Base-by-base conservation (phyloP, 83 land plant genomes). In the Thuja plicata region DNA sequence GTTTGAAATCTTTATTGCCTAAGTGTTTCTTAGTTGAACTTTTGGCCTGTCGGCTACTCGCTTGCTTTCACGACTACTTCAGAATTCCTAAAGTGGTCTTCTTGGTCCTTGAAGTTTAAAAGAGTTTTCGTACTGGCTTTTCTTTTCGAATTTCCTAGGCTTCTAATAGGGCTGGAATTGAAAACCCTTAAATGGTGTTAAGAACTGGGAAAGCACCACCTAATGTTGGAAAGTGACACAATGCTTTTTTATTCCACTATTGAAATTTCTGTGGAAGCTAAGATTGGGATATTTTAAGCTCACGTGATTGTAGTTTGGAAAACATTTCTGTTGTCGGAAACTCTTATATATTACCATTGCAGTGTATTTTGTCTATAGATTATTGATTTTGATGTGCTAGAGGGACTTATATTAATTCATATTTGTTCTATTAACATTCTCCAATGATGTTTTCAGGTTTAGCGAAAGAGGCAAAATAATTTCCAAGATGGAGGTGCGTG, bases 401-500 rank as follows among this genome's bases (percentile, higher is more conserved):
- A 81, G 46, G 24, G n/a, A 45, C 32, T 76, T 66, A 8, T 66
- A 34, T 73, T 76, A 34, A 12, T 16, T 11, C 5, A 34, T 76
- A 1, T 76, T 76, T 76, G 79, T 13, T 32, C 27, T 24, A 81
- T 43, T 81, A 81, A 81, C 30, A 43, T 11, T 43, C 27, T 15
- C 32, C 27, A 24, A 10, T 81, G 19, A 24, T 81, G 27, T 41
- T 40, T 81, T 34, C 90, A 96, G 97, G 84, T 97, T 97, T 50
- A 85, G 80, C 34, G 98, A 96, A 79, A 91, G 99, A 55, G 96
- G 98, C 3, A 92, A 89, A 80, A 86, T 96, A n/a, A 94, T 89
- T 55, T 88, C 96, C 5, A 92, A 91, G 71, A 91, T 89, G 24
- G 97, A 96, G 87, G 93, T 93, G 37, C 90, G 97, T 71, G 94